Evolutionary conservation across 1,139 yeast species (phyloP), one percentile per base, ranked within the genome.

Genomic region (Taiozyma sp.): DNA sequence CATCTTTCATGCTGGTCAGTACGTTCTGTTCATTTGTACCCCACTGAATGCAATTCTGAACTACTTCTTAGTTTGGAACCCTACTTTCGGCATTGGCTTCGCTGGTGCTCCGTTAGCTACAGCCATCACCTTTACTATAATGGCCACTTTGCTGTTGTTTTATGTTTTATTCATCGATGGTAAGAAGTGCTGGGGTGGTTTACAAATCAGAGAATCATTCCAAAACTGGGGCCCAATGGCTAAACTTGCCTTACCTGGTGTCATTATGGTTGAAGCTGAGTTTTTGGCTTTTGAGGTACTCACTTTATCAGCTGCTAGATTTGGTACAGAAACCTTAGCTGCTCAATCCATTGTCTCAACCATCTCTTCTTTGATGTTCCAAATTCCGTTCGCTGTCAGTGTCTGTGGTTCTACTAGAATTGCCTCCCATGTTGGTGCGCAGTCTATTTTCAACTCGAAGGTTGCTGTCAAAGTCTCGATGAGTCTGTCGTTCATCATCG

Each of bases 291-390:
- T 74, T 57, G 77, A 73, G 51, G 64, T 73, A 30, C 59, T 73
- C 52, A 73, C 78, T 2, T 54, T 74, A 14, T 61, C 72, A 42
- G 72, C 77, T 4, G 69, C 76, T 10, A 63, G 65, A 39, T 70
- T 73, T 51, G 78, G 77, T 2, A 72, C 75, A 2, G 69, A 68
- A 12, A 64, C 67, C 8, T 57, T 74, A 39, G 78, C 78, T 6
- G 76, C 77, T 2, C 77, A 73, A 56, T 69, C 75, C 4, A 68
- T 74, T 38, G 70, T 67, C 9, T 70, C 75, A 8, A 70, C 75
- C 4, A 59, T 73, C 29, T 74, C 73, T 28, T 67, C 74, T 0
- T 52, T 73, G 48, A 59, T 66, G 24, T 74, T 72, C 59, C 77
- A 74, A 52, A 60, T 73, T 16, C 77, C 77, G 13, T 74, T 73